These are phyloP conservation scores for Houttuynia cordata DNA, from an alignment of 164 flowering plant genomes.

Conservation along the genomic window DNA sequence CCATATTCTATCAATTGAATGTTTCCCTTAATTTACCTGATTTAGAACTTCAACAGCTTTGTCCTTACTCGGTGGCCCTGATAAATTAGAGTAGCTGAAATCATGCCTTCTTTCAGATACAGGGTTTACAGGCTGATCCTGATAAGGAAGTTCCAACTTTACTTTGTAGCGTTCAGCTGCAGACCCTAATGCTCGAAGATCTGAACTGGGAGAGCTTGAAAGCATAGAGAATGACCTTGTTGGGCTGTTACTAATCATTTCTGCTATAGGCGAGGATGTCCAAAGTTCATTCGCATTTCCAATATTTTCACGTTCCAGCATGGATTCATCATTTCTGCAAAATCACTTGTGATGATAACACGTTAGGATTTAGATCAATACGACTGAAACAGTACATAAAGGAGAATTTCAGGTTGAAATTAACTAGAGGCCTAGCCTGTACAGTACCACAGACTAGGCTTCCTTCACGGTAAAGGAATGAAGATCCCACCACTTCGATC, in stretches of 20 bases:
- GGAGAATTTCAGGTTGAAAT: no score
- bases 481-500: no score
- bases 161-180: conserved; percentile 19
- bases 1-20: conserved; percentile 6
- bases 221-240: conserved; percentile 27
- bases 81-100: conserved; percentile 8
- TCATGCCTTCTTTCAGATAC: conserved; percentile 13
- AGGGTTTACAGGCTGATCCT: conserved; percentile 15
- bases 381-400: not conserved
- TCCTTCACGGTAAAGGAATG: no score
- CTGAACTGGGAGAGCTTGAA: conserved; percentile 26
- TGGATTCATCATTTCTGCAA: conserved; percentile 71
- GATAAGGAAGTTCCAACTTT: conserved; percentile 8
- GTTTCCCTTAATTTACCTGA: conserved; percentile 8
- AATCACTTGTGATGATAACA: conserved; percentile 7
- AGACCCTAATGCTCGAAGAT: conserved; percentile 19
- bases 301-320: conserved; percentile 40
- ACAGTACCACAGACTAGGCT: no score
- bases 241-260: conserved; percentile 29
- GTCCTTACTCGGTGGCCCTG: conserved; percentile 9
- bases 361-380: conserved; percentile 31
- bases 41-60: conserved; percentile 15
- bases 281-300: conserved; percentile 44
- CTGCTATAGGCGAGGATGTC: conserved; percentile 31
- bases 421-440: no score